Evolutionary conservation across 768 basidiomycete genomes (phyloP).

Genomic region (Leccinum rimulosum): DNA sequence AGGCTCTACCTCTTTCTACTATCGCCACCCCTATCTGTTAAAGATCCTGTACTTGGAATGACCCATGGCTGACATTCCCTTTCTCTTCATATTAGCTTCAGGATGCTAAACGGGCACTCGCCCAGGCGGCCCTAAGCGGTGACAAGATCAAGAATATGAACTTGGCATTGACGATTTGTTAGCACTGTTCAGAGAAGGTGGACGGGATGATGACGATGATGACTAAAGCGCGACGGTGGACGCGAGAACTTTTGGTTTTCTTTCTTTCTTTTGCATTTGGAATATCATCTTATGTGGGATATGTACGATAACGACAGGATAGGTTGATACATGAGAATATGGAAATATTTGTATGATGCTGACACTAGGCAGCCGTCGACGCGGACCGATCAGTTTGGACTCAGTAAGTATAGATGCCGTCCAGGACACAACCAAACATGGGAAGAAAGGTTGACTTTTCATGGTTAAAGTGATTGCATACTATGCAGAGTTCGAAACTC

Average conservation of each 20-base stretch:
- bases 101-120: conserved; percentile 83
- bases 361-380: background rate
- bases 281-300: background rate
- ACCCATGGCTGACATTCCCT: conserved; percentile 1
- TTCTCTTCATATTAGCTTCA: conserved; percentile 56
- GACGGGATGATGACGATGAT: conserved; percentile 56
- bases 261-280: background rate
- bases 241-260: background rate
- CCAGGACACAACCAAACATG: background rate
- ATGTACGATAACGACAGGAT: background rate
- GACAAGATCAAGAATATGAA: conserved; percentile 81
- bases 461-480: background rate
- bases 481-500: background rate
- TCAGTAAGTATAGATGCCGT: background rate
- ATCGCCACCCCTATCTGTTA: background rate
- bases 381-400: background rate
- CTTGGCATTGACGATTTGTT: conserved; percentile 85
- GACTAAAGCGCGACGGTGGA: conserved; percentile 4
- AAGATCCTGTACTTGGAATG: background rate
- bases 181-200: conserved; percentile 66
- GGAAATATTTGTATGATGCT: background rate
- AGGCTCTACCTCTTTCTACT: background rate
- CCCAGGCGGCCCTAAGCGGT: conserved; percentile 82
- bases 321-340: background rate
- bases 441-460: background rate